Percentiles rank a stretch among this genome's conserved stretches.
These are phyloP conservation scores for Aureobasidium musti DNA, from an alignment of 2,329 filamentous ascomycete genomes.

Conservation along the genomic window DNA sequence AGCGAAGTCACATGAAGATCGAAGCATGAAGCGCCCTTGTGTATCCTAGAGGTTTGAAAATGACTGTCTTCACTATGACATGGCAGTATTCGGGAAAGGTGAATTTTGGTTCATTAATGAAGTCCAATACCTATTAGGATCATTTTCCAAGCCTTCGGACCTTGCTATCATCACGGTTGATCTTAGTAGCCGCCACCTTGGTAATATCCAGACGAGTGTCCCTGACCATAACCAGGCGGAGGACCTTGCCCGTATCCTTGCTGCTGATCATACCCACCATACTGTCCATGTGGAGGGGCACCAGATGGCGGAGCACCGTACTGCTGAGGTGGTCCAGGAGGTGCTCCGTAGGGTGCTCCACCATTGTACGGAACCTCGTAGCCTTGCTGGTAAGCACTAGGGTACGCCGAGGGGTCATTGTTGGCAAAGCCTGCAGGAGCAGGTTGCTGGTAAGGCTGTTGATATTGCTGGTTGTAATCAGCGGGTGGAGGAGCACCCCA, in stretches of 20 bases:
- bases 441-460: conserved; percentile 31
- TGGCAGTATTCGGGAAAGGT: background rate
- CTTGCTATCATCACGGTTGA: background rate
- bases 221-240: background rate
- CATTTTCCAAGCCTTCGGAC: background rate
- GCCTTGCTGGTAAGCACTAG: conserved; percentile 42
- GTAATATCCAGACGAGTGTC: conserved; percentile 14
- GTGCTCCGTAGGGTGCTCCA: conserved; percentile 1
- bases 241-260: conserved; percentile 13
- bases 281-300: background rate
- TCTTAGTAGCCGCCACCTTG: conserved; percentile 19
- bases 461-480: conserved; percentile 21
- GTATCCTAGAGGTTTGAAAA: too few relatives aligned
- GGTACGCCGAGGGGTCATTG: conserved; percentile 38
- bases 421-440: conserved; percentile 37
- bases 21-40: too few relatives aligned
- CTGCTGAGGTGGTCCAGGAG: conserved; percentile 8
- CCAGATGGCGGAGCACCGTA: conserved; percentile 5
- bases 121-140: too few relatives aligned
- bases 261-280: conserved; percentile 16
- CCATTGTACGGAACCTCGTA: conserved; percentile 40
- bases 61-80: too few relatives aligned
- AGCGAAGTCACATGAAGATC: too few relatives aligned
- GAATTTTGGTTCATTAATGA: background rate
- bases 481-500: background rate